Evolutionary conservation across 768 basidiomycete genomes (phyloP), one percentile per base, ranked within the genome.

Genomic region (Pleurotus djamor): DNA sequence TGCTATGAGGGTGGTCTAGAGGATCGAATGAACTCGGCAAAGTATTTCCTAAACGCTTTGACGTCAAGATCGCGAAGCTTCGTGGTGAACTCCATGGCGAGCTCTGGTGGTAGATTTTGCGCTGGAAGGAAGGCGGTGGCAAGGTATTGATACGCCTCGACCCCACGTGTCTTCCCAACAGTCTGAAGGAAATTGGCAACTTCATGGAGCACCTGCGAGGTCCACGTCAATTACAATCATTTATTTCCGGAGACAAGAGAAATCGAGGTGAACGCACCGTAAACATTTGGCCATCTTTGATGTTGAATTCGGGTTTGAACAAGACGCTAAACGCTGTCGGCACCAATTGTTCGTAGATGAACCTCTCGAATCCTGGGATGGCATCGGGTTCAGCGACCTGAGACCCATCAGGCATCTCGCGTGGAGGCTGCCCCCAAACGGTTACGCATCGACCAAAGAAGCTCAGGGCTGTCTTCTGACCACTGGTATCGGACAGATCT

Each of bases 361-460:
- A 96, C 12, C 85, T 83, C 64, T 98, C 95, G 65, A 97, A 98
- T 0, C 96, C 96, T 9, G 94, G 94, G 45, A 98, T 72, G 9
- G 79, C 74, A 52, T 72, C 72, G 38, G 75, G 68, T 44, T 66
- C 65, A 28, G 21, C 21, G 21, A 65, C 66, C 36, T 66, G 69
- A 38, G 55, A 28, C 2, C 21, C 60, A 13, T 62, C 61, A 13
- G 68, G 48, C 49, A 73, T 28, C 21, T 28, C 21, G 21, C 21
- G 21, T 28, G 21, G 69, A 21, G 81, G 80, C 58, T 82, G 84
- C 38, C 86, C 89, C 89, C 92, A 94, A 12, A 79, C 76, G 17
- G 76, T 75, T 37, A 91, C 82, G 56, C 85, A 86, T 55, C 83
- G 82, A 60, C 80, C 80, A 61, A 98, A 79, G 77, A 98, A 93